Evolutionary conservation across 768 basidiomycete species (phyloP), one percentile per base, ranked within the genome.

Genomic region (Auriculariales sp.): DNA sequence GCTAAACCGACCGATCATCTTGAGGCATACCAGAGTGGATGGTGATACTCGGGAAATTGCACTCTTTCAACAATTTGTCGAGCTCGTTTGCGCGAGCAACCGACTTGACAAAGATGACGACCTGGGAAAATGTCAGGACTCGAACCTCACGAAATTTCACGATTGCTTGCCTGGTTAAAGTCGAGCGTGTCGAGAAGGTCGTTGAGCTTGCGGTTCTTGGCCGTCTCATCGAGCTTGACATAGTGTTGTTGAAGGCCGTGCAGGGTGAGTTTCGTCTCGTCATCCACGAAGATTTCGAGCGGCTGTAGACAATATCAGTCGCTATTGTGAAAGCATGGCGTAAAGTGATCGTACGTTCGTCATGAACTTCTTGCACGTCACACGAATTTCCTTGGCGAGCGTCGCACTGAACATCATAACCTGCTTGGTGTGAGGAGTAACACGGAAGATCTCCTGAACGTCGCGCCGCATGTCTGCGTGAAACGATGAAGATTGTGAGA

Each of bases 401-500:
- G 95, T 99, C 33, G 95, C 95, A 59, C 91, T 94, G 75, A 99
- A 99, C 95, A 99, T 99, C 95, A 99, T 99, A 57, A 99, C 95
- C 75, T 99, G 94, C 73, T 99, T 99, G 77, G 95, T 92, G 68
- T 95, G 94, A 47, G 95, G 95, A 17, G 95, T 98, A 15, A 90
- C 78, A 60, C 94, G 84, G 79, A 98, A 99, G 61, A 99, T 98
- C 72, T 99, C 95, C 80, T 99, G 95, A 56, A 99, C 94, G 65
- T 99, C 95, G 63, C 95, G 90, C 72, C 95, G 94, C 95, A 99
- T 99, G 83, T 98, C 95, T 99, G 39, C 27, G 22, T 12, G 22
- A n/a, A 66, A 64, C 56, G 62, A 58, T 52, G 19, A 53, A 62
- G 60, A 63, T 63, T 58, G 60, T 66, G 64, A 63, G 61, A 58